Evolutionary conservation across 306 rosid species (phyloP).

Genomic region (Vigna trinervia): DNA sequence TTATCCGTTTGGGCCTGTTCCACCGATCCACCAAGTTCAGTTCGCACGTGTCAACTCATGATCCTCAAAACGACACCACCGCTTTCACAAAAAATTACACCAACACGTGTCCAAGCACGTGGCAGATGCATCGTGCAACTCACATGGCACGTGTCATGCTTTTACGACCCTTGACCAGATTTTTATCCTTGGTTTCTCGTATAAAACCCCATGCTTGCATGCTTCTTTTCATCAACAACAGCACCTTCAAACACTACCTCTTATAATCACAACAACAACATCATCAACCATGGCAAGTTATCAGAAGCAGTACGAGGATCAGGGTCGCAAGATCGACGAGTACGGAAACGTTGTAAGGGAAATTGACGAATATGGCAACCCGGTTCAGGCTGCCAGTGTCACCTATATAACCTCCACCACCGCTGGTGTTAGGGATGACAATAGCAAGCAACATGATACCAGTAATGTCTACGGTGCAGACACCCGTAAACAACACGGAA

Average conservation of each 20-base stretch:
- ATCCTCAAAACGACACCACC: neutral
- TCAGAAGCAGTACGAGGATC: neutral
- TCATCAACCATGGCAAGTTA: slow-evolving; percentile 13
- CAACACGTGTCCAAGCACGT: slow-evolving; percentile 34
- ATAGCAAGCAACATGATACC: neutral
- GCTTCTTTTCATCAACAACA: neutral
- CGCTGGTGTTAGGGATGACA: neutral
- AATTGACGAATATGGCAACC: slow-evolving; percentile 16
- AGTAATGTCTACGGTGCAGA: neutral
- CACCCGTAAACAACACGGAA: neutral
- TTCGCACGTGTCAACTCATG: neutral
- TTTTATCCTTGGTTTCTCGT: neutral
- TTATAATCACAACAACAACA: neutral
- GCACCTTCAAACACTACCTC: neutral
- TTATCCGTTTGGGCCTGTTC: slow-evolving; percentile 9
- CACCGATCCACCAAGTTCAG: neutral
- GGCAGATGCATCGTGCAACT: neutral
- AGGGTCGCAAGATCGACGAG: slow-evolving; percentile 6
- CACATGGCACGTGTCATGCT: slow-evolving; percentile 18
- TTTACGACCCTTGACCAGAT: neutral
- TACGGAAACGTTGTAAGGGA: neutral
- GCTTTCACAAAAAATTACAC: neutral
- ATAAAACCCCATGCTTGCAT: neutral
- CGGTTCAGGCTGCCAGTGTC: neutral
- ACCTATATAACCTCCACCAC: neutral